These are phyloP conservation scores for Xylariaceae sp. DNA, from an alignment of 2,329 filamentous ascomycete species.

Conservation along the genomic window DNA sequence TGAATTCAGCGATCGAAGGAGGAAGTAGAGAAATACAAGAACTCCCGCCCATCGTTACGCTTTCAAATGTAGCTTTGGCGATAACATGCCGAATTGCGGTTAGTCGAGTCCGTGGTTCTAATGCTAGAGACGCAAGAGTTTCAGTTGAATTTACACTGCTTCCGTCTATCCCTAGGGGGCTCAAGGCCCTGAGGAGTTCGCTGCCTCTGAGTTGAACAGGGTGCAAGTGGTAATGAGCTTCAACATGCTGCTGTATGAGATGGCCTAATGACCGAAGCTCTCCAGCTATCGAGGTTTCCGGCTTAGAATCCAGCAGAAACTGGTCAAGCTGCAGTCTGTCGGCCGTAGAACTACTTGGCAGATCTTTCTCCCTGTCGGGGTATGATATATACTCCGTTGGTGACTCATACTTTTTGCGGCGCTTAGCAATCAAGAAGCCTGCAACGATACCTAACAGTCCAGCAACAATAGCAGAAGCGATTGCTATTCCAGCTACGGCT, in stretches of 20 bases:
- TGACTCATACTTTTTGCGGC: conserved; percentile 24
- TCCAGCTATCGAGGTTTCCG: conserved; percentile 44
- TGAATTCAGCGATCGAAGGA: conserved; percentile 39
- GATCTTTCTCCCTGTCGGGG: conserved; percentile 28
- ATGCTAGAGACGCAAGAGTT: conserved; percentile 38
- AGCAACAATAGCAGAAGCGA: conserved; percentile 27
- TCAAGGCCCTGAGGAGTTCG: conserved; percentile 34
- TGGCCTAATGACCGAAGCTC: conserved; percentile 44
- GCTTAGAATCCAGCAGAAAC: conserved; percentile 42
- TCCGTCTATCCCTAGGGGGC: conserved; percentile 37
- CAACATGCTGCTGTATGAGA: conserved; percentile 48
- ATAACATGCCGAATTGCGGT: conserved; percentile 48
- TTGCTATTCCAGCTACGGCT: conserved; percentile 28
- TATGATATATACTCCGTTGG: conserved; percentile 21
- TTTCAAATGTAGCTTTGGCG: conserved; percentile 43
- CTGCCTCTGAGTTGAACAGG: conserved; percentile 29
- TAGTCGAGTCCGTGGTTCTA: conserved; percentile 42
- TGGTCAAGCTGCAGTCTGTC: conserved; percentile 38
- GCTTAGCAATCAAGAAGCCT: conserved; percentile 36
- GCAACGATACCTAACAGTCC: conserved; percentile 20
- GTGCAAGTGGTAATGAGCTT: conserved; percentile 46
- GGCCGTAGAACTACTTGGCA: conserved; percentile 15
- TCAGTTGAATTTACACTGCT: conserved; percentile 6
- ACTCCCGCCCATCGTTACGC: conserved; percentile 38
- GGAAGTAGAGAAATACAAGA: conserved; percentile 47